Evolutionary conservation across 305 asterid species (phyloP), one percentile per base, ranked within the genome.

Genomic region (Rubia balearica): DNA sequence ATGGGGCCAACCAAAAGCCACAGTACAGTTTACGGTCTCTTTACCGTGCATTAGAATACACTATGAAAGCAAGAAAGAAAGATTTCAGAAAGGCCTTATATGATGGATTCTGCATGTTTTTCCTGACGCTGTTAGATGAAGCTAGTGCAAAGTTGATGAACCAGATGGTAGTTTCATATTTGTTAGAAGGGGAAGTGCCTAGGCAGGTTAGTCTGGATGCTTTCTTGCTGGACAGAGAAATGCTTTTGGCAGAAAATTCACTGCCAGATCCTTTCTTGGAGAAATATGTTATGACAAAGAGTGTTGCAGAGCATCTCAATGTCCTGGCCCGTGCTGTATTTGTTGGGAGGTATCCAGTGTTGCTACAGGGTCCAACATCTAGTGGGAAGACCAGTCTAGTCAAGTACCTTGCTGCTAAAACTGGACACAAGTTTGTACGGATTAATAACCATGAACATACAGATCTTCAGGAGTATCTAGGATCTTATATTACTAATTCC

Each of bases 321-420:
- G 87, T 86, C 84, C 89, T 95, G 75, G 91, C 95, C 40, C 90
- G 90, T 51, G 96, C 96, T 69, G 85, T 92, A 80, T 86, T 86
- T 80, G 81, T 87, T 65, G 82, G 90, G 78, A 86, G 91, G 76
- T 92, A 91, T 83, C 98, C 99, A 0, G 96, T 91, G 61, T 87
- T 95, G 70, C 83, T 95, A 79, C 99, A 95, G 84, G 99, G 99
- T 42, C 99, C 98, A 60, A 95, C 99, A 7, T 95, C 99, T 75
- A 95, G 99, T 81, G 99, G 99, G 68, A 95, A 95, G 85, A 95
- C 99, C 70, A 95, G 99, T 83, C 90, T 95, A 74, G 97, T 95
- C 75, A 77, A 87, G 85, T 88, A 76, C 89, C 94, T 95, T 78
- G 96, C 99, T 56, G 80, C 85, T 62, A 76, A 69, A 71, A 90